phyloP scores from a whole-genome alignment of 495 filamentous ascomycete species.

The Opeltia flavorubescens region DNA sequence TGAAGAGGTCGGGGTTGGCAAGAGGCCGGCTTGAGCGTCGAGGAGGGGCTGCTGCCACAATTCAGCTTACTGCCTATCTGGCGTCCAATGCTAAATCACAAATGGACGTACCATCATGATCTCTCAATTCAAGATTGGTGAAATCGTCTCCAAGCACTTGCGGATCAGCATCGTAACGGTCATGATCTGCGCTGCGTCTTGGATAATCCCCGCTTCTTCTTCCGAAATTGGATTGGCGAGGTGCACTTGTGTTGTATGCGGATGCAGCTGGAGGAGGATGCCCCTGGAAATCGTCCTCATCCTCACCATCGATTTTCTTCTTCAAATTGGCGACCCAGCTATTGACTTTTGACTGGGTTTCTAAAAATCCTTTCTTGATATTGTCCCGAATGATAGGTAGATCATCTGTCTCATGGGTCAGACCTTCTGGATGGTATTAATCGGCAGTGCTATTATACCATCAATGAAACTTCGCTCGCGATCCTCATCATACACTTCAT shows the following conservation, averaged over 20 bases:
- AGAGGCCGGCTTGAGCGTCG: constrained; percentile 46
- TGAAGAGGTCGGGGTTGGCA: constrained; percentile 70
- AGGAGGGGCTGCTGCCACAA: constrained; percentile 25
- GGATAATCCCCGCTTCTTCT: constrained; percentile 42
- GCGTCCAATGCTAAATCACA: no score
- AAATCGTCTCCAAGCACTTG: constrained; percentile 84
- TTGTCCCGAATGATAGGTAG: constrained; percentile 88
- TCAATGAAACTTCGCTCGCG: constrained; percentile 82
- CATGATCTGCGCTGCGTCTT: constrained; percentile 65
- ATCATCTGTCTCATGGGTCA: constrained; percentile 48
- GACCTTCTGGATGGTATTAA: background rate
- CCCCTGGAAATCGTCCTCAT: constrained; percentile 33
- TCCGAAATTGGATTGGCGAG: constrained; percentile 30
- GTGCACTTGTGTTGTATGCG: constrained; percentile 24
- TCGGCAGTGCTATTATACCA: constrained; percentile 26
- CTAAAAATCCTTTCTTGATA: constrained; percentile 83
- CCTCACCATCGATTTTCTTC: constrained; percentile 78
- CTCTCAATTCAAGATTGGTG: constrained; percentile 68
- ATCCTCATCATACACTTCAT: constrained; percentile 38
- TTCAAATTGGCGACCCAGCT: constrained; percentile 79
- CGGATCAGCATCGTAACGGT: constrained; percentile 93
- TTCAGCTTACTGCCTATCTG: no score
- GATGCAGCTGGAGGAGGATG: constrained; percentile 24
- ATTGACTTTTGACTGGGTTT: constrained; percentile 89
- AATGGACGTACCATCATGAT: constrained; percentile 46